phyloP scores from a whole-genome alignment of 495 filamentous ascomycete genomes.

The Hyaloscypha variabilis region DNA sequence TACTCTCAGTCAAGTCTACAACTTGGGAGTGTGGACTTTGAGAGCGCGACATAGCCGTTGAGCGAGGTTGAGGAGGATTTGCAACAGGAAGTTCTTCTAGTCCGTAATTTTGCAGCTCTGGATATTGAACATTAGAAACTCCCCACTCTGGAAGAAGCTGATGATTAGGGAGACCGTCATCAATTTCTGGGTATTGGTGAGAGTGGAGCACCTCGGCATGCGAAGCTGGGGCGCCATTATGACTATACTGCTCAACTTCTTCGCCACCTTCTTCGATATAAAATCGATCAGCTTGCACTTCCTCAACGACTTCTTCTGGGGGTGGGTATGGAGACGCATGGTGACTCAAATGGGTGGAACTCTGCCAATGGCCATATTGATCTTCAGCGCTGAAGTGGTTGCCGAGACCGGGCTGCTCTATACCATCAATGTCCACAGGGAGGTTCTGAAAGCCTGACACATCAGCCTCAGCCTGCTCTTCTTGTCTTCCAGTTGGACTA shows the following conservation, averaged over 20 bases:
- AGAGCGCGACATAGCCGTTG: constrained; percentile 26
- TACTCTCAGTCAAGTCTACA: constrained; percentile 39
- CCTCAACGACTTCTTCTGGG: background rate
- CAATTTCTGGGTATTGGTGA: constrained; percentile 15
- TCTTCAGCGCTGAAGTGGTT: constrained; percentile 17
- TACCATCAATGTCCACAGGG: constrained; percentile 30
- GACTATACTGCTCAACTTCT: background rate
- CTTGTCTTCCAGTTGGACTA: constrained; percentile 9
- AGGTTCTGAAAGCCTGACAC: background rate
- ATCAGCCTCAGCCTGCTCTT: background rate
- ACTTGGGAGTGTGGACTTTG: constrained; percentile 21
- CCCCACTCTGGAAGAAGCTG: constrained; percentile 3
- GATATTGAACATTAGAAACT: constrained; percentile 11
- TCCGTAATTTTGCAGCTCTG: constrained; percentile 18
- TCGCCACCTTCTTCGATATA: background rate
- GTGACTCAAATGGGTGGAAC: constrained; percentile 15
- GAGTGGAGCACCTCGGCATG: background rate
- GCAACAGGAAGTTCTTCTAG: constrained; percentile 3
- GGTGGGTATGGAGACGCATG: background rate
- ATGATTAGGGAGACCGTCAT: background rate
- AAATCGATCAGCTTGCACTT: background rate
- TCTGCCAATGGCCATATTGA: constrained; percentile 27
- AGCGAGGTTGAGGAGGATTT: constrained; percentile 8
- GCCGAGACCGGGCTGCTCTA: constrained; percentile 24
- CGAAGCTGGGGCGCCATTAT: background rate